Percentiles rank a stretch among this genome's conserved stretches.
These are phyloP conservation scores for Arachis hypogaea DNA, from an alignment of 306 rosid species.

Conservation along the genomic window DNA sequence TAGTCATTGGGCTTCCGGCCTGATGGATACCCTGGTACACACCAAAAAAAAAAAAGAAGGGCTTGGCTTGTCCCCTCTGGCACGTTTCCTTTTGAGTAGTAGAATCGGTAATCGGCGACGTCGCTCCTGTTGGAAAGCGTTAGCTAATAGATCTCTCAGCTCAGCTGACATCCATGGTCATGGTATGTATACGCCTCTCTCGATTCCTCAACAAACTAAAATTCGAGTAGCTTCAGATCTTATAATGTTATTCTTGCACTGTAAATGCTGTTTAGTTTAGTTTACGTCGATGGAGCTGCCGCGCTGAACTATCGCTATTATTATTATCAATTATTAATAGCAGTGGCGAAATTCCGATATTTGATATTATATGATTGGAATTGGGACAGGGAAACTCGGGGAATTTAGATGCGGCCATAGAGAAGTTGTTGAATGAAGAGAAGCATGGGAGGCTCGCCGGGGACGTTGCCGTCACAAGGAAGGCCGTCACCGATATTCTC, in stretches of 20 bases:
- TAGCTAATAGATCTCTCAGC: constrained; percentile 2
- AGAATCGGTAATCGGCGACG: constrained; percentile 15
- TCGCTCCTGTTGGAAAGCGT: not conserved
- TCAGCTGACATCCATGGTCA: not conserved
- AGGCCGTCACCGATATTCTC: constrained; percentile 75
- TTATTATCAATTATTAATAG: not conserved
- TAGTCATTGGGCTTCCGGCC: too few relatives aligned
- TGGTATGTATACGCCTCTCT: constrained; percentile 22
- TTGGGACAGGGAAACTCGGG: constrained; percentile 58
- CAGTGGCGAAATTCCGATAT: not conserved
- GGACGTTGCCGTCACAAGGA: constrained; percentile 77
- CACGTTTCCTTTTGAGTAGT: constrained; percentile 12
- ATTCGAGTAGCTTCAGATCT: constrained; percentile 30
- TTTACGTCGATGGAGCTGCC: not conserved
- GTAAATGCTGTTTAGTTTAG: not conserved
- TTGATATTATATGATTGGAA: not conserved
- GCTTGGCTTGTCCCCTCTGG: not conserved
- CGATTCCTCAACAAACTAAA: not conserved
- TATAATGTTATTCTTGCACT: not conserved
- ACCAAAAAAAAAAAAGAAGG: too few relatives aligned
- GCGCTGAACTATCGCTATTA: not conserved
- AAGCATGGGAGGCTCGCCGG: constrained; percentile 82
- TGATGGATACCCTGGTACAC: too few relatives aligned
- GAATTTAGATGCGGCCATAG: constrained; percentile 62
- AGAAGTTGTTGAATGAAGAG: constrained; percentile 73